Percentiles rank a stretch among this genome's conserved stretches.
phyloP scores from a whole-genome alignment of 2,329 filamentous ascomycete genomes.

The Pseudonectria foliicola region DNA sequence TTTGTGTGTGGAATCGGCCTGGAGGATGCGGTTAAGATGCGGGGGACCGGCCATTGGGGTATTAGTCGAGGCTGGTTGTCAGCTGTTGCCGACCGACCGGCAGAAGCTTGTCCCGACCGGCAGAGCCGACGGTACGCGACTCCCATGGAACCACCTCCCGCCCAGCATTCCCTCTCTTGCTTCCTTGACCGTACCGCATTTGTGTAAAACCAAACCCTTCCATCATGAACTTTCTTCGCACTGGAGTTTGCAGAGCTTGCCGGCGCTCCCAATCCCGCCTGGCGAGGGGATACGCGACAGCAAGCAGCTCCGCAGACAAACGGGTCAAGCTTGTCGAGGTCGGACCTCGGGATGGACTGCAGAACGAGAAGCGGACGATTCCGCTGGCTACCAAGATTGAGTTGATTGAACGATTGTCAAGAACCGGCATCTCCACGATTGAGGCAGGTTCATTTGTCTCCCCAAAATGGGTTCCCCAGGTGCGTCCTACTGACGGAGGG shows the following conservation, averaged over 20 bases:
- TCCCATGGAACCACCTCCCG: conserved; percentile 9
- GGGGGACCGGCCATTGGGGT: conserved; percentile 19
- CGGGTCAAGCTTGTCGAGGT: conserved; percentile 68
- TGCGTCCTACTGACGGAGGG: conserved; percentile 26
- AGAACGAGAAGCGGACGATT: conserved; percentile 72
- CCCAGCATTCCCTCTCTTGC: conserved; percentile 4
- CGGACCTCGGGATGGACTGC: conserved; percentile 76
- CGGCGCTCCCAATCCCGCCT: conserved; percentile 25
- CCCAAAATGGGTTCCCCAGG: conserved; percentile 79
- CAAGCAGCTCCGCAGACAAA: conserved; percentile 29
- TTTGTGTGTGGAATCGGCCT: not conserved
- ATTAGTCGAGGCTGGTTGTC: conserved; percentile 5
- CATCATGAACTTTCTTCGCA: conserved; percentile 30
- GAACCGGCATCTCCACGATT: conserved; percentile 64
- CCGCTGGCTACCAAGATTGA: conserved; percentile 68
- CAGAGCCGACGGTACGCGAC: conserved; percentile 27
- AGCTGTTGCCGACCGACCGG: not conserved
- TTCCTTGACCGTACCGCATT: conserved; percentile 5
- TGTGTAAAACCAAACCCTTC: conserved; percentile 1
- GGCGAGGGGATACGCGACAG: conserved; percentile 34
- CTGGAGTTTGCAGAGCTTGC: conserved; percentile 33
- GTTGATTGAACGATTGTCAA: conserved; percentile 61
- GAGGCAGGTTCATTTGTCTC: conserved; percentile 79
- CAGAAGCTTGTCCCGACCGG: not conserved
- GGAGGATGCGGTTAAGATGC: conserved; percentile 3